Evolutionary conservation across 2,329 filamentous ascomycete species (phyloP).

Genomic region (Pseudogymnoascus sp.): DNA sequence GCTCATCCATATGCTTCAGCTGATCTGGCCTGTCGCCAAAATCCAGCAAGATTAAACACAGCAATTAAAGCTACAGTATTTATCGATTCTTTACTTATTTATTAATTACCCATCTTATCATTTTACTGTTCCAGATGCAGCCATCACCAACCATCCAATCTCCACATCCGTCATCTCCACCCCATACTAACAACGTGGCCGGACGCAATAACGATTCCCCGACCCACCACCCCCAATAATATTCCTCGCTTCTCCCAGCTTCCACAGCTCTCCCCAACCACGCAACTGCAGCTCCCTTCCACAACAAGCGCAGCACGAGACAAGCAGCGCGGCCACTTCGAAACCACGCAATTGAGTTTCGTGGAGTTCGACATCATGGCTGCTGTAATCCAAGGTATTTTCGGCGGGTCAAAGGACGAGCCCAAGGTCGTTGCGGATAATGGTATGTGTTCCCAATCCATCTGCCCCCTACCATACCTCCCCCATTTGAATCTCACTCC

Average conservation of each 20-base stretch:
- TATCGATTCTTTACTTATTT: too few relatives aligned
- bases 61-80: too few relatives aligned
- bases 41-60: too few relatives aligned
- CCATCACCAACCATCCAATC: not conserved
- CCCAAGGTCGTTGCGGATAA: slow-evolving; percentile 44
- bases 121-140: not conserved
- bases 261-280: slow-evolving; percentile 2
- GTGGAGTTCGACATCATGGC: slow-evolving; percentile 22
- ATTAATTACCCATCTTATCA: not conserved
- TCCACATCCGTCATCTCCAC: not conserved
- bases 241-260: slow-evolving; percentile 8
- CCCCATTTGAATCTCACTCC: not conserved
- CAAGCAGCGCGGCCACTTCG: not conserved
- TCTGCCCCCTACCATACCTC: slow-evolving; percentile 1
- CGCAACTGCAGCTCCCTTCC: not conserved
- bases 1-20: too few relatives aligned
- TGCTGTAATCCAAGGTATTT: slow-evolving; percentile 44
- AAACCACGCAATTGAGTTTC: slow-evolving; percentile 7
- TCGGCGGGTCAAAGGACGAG: slow-evolving; percentile 57
- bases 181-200: not conserved
- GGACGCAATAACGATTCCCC: not conserved
- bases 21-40: too few relatives aligned
- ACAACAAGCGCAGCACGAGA: not conserved
- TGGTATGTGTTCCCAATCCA: slow-evolving; percentile 41
- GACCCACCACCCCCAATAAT: not conserved